phyloP scores from a whole-genome alignment of 2,329 filamentous ascomycete species.

The Oidium heveae region DNA sequence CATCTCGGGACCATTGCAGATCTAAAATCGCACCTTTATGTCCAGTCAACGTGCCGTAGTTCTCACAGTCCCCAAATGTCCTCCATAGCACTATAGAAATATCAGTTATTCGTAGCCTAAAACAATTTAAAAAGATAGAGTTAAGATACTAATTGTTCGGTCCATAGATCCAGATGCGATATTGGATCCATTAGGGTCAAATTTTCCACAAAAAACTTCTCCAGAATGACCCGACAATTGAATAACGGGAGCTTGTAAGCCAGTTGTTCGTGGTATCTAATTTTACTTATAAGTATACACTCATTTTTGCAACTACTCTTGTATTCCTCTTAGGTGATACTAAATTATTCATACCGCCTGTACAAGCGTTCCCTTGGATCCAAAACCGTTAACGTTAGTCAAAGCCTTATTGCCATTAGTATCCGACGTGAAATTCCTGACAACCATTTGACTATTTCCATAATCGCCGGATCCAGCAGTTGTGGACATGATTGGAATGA shows the following conservation, averaged over 20 bases:
- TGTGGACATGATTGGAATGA: not conserved
- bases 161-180: constrained; percentile 96
- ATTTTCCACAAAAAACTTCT: constrained; percentile 76
- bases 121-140: not conserved
- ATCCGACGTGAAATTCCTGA: constrained; percentile 65
- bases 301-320: constrained; percentile 1
- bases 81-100: constrained; percentile 55
- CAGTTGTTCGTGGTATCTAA: constrained; percentile 56
- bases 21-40: constrained; percentile 83
- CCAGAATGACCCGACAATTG: constrained; percentile 62
- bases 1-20: constrained; percentile 91
- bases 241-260: constrained; percentile 77
- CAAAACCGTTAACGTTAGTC: constrained; percentile 28
- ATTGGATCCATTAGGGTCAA: constrained; percentile 65
- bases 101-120: constrained; percentile 7
- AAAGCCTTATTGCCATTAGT: constrained; percentile 21
- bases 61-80: constrained; percentile 78
- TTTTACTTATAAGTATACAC: constrained; percentile 7
- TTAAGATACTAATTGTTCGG: constrained; percentile 49
- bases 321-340: constrained; percentile 3
- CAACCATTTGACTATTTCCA: constrained; percentile 39
- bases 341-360: constrained; percentile 29
- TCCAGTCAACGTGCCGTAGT: constrained; percentile 70
- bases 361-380: constrained; percentile 35
- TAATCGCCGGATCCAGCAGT: not conserved